A percentile compares a stretch with the other conserved stretches of the same genome.
Conservation (phyloP, 441 rosid species). For the Populus hybrid region DNA sequence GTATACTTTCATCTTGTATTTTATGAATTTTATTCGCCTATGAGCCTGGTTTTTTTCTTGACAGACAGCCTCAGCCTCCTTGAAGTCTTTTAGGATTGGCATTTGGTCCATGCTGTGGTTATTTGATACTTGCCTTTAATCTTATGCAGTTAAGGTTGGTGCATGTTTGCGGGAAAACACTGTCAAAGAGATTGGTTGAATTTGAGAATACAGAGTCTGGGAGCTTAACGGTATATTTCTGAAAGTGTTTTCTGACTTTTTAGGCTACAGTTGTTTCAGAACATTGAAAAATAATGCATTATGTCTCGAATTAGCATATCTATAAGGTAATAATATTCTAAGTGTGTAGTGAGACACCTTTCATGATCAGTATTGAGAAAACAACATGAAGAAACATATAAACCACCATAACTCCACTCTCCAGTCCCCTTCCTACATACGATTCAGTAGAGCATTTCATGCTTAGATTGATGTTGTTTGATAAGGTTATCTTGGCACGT, state of each 20-base stretch:
- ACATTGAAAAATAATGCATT: not conserved
- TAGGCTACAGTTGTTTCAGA: not conserved
- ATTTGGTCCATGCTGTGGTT: not conserved
- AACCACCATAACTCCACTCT: not conserved
- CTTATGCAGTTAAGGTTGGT: constrained; percentile 55
- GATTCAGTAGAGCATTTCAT: not conserved
- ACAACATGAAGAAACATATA: not conserved
- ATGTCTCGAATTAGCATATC: not conserved
- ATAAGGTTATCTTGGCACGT: not conserved
- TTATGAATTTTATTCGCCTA: not conserved
- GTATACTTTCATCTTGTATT: not conserved
- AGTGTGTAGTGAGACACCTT: not conserved
- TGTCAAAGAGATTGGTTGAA: constrained; percentile 76
- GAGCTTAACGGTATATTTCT: constrained; percentile 58
- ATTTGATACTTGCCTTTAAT: not conserved
- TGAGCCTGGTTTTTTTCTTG: not conserved
- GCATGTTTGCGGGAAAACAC: constrained; percentile 85
- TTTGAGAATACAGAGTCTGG: constrained; percentile 80
- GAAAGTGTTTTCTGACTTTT: not conserved
- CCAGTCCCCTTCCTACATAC: not conserved
- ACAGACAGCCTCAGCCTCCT: not conserved
- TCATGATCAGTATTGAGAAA: not conserved
- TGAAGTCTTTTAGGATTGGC: not conserved
- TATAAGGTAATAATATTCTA: not conserved
- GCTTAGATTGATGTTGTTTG: not conserved